Evolutionary conservation across 768 basidiomycete genomes (phyloP).

Genomic region (Russula sp.): DNA sequence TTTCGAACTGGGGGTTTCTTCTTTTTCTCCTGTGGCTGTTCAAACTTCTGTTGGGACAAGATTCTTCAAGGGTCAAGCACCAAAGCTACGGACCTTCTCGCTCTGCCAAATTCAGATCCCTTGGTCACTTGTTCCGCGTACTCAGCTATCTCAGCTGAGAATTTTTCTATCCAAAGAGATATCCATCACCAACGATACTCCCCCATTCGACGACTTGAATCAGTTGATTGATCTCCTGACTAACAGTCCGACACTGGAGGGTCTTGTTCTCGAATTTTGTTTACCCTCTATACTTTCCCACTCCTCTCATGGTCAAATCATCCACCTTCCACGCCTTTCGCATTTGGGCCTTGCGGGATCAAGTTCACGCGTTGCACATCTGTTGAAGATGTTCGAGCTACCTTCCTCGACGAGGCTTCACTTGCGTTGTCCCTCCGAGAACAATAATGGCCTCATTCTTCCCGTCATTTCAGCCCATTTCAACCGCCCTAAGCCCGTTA

Average conservation of each 20-base stretch:
- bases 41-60: background rate
- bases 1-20: background rate
- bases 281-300: background rate
- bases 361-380: background rate
- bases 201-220: background rate
- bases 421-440: background rate
- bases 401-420: conserved; percentile 2
- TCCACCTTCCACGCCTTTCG: conserved; percentile 10
- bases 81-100: conserved; percentile 1
- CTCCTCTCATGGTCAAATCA: background rate
- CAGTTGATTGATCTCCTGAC: background rate
- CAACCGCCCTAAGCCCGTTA: background rate
- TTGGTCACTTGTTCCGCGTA: conserved; percentile 5
- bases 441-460: background rate
- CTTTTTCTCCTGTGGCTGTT: background rate
- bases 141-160: conserved; percentile 6
- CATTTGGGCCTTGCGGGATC: background rate
- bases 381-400: background rate
- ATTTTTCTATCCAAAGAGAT: background rate
- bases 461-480: conserved; percentile 2
- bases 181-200: too few species aligned
- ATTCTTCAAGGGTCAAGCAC: background rate
- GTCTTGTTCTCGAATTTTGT: background rate
- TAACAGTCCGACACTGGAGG: conserved; percentile 3
- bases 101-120: background rate